Evolutionary conservation across 2,329 filamentous ascomycete species (phyloP).

Genomic region (Phaeosphaeriaceae sp.): DNA sequence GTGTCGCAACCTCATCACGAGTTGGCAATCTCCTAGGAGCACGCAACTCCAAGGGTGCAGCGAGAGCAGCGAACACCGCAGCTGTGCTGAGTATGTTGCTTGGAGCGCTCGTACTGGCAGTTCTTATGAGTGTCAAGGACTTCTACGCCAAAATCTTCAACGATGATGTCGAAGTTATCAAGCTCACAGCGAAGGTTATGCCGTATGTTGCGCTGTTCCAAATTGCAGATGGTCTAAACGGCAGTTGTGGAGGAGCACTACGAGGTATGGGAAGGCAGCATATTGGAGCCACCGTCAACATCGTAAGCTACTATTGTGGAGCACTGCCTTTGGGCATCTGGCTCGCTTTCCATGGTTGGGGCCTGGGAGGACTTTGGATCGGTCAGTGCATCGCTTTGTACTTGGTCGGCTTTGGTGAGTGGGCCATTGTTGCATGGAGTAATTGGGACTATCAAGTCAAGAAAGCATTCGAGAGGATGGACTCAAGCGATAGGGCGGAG

Average conservation of each 20-base stretch:
- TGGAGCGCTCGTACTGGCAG: constrained; percentile 70
- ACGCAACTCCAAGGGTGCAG: constrained; percentile 69
- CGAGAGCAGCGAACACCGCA: constrained; percentile 76
- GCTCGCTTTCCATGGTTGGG: constrained; percentile 87
- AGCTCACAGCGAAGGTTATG: constrained; percentile 77
- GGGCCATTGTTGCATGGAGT: constrained; percentile 79
- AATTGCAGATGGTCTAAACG: constrained; percentile 87
- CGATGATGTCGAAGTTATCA: constrained; percentile 74
- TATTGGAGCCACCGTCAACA: constrained; percentile 82
- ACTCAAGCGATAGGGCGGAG: constrained; percentile 58
- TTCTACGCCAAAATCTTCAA: constrained; percentile 84
- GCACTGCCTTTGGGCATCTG: constrained; percentile 83
- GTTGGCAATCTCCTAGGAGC: constrained; percentile 83
- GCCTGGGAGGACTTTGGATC: constrained; percentile 80
- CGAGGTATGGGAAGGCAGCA: constrained; percentile 88
- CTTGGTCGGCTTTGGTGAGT: constrained; percentile 79
- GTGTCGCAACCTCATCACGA: constrained; percentile 79
- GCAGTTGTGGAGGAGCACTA: constrained; percentile 81
- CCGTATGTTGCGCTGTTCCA: constrained; percentile 90
- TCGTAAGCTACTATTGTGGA: constrained; percentile 83
- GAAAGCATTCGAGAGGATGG: constrained; percentile 75
- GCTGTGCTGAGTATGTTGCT: constrained; percentile 76
- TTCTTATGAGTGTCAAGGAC: constrained; percentile 75
- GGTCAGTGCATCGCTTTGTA: constrained; percentile 78
- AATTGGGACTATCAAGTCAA: constrained; percentile 78